Evolutionary conservation across 768 basidiomycete genomes (phyloP), one percentile per base, ranked within the genome.

Genomic region (Imleria badia): DNA sequence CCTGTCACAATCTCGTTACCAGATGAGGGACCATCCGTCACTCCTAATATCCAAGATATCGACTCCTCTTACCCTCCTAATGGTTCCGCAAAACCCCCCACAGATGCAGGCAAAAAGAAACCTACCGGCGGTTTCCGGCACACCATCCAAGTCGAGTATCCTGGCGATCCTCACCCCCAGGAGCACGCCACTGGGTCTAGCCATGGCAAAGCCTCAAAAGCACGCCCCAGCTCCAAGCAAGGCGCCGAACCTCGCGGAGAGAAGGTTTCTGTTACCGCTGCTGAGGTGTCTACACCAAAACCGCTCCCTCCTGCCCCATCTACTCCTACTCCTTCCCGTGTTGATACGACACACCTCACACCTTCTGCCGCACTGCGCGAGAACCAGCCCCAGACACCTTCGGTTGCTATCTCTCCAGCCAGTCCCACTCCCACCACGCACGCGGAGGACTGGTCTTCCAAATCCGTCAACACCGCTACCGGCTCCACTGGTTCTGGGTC

Each of bases 61-160:
- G 52, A 57, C 19, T 50, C 62, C 8, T 65, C 60, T 29, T 30
- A 60, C 60, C 45, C 60, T 55, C 31, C 63, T 55, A 66, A 65
- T 26, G 64, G 58, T 22, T 65, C 62, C 57, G 65, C 69, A 36
- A 70, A 73, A 33, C 65, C 72, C 14, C 76, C 71, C 15, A 62
- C 72, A 5, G 75, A 86, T 45, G 54, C 68, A 30, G 67, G 75
- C 51, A 83, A 81, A 67, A 75, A 78, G 59, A 83, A 75, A 55
- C 74, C 72, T 19, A 19, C 65, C 9, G 29, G 57, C 3, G 78
- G 78, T 49, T 86, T 89, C 71, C 78, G 94, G 45, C 94, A 98
- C 72, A 98, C 97, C 11, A 91, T 98, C 44, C 97, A 98, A 70
- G 89, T 98, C 55, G 97, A 99, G 72, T 98, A 98, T 63, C 54